Conservation (phyloP, 192 early-diverging fungal species). For the Backusella morwellensis region DNA sequence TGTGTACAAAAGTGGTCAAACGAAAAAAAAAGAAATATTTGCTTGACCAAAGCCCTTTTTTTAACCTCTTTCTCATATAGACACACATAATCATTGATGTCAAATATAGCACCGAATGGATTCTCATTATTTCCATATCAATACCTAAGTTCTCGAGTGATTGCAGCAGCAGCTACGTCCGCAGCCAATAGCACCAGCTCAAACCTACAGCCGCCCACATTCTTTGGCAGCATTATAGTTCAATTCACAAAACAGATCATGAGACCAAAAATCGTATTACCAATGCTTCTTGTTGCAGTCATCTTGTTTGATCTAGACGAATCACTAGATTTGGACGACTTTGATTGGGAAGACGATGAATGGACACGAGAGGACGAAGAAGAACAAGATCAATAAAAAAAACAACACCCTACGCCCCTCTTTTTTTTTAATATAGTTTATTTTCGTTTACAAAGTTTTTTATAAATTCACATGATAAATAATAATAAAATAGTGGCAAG, state of each 20-base stretch:
- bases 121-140: conserved; percentile 13
- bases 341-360: conserved; percentile 25
- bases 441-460: not conserved
- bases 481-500: not conserved
- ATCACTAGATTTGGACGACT: conserved; percentile 31
- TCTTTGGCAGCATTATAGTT: conserved; percentile 20
- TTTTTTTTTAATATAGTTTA: not conserved
- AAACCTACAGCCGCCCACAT: conserved; percentile 5
- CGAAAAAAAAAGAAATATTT: not conserved
- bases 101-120: not conserved
- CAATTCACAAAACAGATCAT: conserved; percentile 32
- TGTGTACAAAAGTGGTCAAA: not conserved
- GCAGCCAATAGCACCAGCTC: not conserved
- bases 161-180: conserved; percentile 2
- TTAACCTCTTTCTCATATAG: not conserved
- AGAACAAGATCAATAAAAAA: not conserved
- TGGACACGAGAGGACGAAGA: not conserved
- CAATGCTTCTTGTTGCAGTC: conserved; percentile 27
- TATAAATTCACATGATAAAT: not conserved
- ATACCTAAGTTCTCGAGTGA: conserved; percentile 11
- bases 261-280: conserved; percentile 21
- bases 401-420: not conserved
- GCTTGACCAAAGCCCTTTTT: not conserved
- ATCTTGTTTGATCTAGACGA: conserved; percentile 35
- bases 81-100: not conserved